Evolutionary conservation across 371 early-diverging fungal species (phyloP), one percentile per base, ranked within the genome.

Genomic region (Mortierella sp.): DNA sequence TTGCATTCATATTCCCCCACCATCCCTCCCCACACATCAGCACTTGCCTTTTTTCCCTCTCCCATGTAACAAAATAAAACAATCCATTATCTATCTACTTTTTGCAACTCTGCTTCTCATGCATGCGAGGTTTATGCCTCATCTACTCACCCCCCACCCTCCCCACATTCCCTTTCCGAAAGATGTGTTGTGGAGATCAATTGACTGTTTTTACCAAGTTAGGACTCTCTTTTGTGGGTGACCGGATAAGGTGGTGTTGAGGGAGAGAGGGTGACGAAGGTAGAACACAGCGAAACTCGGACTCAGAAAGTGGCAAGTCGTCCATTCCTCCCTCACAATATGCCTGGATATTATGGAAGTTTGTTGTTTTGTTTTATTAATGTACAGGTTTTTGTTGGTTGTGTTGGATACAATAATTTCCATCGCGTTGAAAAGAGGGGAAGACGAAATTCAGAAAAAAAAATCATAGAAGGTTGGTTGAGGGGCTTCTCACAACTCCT

Each of bases 1-100:
- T 34, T 74, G 74, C 60, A 74, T 74, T 57, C 55, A 38, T 58
- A 42, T 73, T 55, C 73, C 44, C 74, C 60, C 60, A 26, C 58
- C 13, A 1, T 48, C 19, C 21, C 72, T 28, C 50, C 28, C 48
- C 16, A 21, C 24, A 38, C 42, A 38, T 19, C 54, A 26, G 24
- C 73, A 72, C 48, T 31, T 50, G 28, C 72, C 9, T 47, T 47
- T 47, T 31, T 48, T 47, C 45, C 24, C 42, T 10, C 48, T 48
- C 28, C 21, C 50, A 48, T 72, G 47, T 72, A 65, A 38, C 65
- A 65, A 65, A 65, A 65, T 65, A 31, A 63, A 31, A 65, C 31
- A 34, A 60, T 31, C 26, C 60, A 60, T 65, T 38, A 38, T 21
- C 65, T 65, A 9, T 65, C 10, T 21, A 9, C 57, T 5, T 63